These are phyloP conservation scores for Metschnikowia arizonensis DNA, from an alignment of 805 yeast genomes.

Conservation along the genomic window DNA sequence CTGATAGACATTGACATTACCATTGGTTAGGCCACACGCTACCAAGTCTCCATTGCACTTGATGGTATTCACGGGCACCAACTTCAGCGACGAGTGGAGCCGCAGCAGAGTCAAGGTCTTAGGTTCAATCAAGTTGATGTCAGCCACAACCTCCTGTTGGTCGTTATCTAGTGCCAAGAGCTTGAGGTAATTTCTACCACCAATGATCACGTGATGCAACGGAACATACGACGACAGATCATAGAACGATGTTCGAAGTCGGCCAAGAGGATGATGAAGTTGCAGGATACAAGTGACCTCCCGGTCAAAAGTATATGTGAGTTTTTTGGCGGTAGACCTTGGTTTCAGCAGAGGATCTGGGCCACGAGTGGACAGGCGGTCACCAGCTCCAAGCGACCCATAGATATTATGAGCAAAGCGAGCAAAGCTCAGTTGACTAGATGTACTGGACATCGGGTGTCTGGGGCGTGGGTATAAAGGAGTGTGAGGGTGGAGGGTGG, in stretches of 20 bases:
- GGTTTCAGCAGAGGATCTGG: constrained; percentile 5
- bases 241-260: constrained; percentile 8
- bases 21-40: constrained; percentile 41
- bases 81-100: constrained; percentile 17
- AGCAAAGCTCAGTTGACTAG: constrained; percentile 34
- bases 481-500: background rate
- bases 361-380: constrained; percentile 16
- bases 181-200: constrained; percentile 40
- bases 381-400: constrained; percentile 35
- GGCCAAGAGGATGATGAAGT: constrained; percentile 23
- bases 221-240: constrained; percentile 15
- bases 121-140: constrained; percentile 31
- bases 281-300: constrained; percentile 24
- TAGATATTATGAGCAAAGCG: constrained; percentile 59
- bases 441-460: constrained; percentile 5
- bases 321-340: constrained; percentile 9
- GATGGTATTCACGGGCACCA: constrained; percentile 38
- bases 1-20: constrained; percentile 31
- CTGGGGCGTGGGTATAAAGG: background rate
- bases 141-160: constrained; percentile 31
- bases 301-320: constrained; percentile 21
- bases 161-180: constrained; percentile 30
- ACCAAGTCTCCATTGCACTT: constrained; percentile 30
- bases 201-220: constrained; percentile 34
- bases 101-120: constrained; percentile 14